phyloP scores from a whole-genome alignment of 2,329 filamentous ascomycete genomes.

The Fusarium begoniae region DNA sequence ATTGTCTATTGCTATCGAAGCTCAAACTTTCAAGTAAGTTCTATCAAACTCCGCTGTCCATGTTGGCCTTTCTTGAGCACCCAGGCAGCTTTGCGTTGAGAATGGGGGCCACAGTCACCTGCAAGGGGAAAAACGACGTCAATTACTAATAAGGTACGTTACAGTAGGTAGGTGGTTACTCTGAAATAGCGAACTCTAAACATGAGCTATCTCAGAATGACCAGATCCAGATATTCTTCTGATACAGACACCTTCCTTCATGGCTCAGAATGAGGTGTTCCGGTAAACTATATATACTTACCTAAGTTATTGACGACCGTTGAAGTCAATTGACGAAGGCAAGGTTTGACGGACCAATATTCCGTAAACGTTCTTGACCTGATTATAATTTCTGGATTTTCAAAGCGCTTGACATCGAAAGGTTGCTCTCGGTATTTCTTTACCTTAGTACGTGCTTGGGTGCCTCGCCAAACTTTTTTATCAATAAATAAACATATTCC shows the following conservation, averaged over 20 bases:
- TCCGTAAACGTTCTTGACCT: neutral
- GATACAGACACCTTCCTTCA: neutral
- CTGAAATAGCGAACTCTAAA: slow-evolving; percentile 1
- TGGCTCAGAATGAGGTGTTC: neutral
- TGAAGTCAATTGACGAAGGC: neutral
- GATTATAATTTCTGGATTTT: neutral
- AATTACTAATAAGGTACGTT: neutral
- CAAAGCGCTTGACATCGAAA: neutral
- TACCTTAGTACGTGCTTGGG: neutral
- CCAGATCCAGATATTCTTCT: neutral
- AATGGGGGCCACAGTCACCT: slow-evolving; percentile 7
- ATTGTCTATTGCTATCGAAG: neutral
- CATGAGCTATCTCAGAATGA: neutral
- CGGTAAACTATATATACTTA: neutral
- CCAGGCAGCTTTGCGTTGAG: slow-evolving; percentile 4
- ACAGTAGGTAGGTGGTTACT: neutral
- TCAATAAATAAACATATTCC: neutral
- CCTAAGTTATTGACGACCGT: neutral
- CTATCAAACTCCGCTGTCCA: neutral
- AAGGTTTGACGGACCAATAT: neutral
- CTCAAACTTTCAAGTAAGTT: neutral
- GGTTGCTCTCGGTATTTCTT: neutral
- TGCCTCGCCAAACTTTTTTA: neutral
- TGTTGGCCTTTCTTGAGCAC: neutral
- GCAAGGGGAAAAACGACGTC: slow-evolving; percentile 20